Evolutionary conservation across 2,329 filamentous ascomycete species (phyloP).

Genomic region (Emmonsia crescens): DNA sequence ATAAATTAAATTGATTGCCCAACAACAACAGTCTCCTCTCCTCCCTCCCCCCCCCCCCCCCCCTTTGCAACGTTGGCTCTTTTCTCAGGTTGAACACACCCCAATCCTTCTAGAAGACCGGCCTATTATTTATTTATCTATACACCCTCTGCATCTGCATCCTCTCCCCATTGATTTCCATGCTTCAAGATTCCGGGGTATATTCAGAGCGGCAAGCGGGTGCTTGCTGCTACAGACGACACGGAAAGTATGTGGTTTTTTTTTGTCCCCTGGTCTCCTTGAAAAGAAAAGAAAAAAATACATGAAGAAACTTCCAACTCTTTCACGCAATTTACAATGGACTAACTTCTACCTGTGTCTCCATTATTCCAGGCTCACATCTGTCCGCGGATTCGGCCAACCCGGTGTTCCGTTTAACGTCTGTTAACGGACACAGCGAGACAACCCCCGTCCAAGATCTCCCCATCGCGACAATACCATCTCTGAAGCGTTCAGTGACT

Average conservation of each 20-base stretch:
- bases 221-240: slow-evolving; percentile 38
- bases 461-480: slow-evolving; percentile 20
- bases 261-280: background rate
- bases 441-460: slow-evolving; percentile 22
- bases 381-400: slow-evolving; percentile 28
- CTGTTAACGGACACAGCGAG: slow-evolving; percentile 20
- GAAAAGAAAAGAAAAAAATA: background rate
- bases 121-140: no score
- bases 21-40: no score
- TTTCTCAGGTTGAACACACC: background rate
- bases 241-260: slow-evolving; percentile 32
- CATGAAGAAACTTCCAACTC: no score
- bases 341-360: background rate
- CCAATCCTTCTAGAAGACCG: background rate
- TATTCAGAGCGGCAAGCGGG: slow-evolving; percentile 38
- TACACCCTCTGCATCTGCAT: background rate
- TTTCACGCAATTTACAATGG: background rate
- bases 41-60: background rate
- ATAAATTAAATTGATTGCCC: no score
- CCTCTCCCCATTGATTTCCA: slow-evolving; percentile 24
- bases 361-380: slow-evolving; percentile 25
- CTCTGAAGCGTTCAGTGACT: slow-evolving; percentile 25
- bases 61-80: background rate
- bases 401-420: slow-evolving; percentile 25
- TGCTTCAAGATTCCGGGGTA: slow-evolving; percentile 36